Evolutionary conservation across 129 eudicot genomes (phyloP), one percentile per base, ranked within the genome.

Genomic region (Pulicaria dysenterica): DNA sequence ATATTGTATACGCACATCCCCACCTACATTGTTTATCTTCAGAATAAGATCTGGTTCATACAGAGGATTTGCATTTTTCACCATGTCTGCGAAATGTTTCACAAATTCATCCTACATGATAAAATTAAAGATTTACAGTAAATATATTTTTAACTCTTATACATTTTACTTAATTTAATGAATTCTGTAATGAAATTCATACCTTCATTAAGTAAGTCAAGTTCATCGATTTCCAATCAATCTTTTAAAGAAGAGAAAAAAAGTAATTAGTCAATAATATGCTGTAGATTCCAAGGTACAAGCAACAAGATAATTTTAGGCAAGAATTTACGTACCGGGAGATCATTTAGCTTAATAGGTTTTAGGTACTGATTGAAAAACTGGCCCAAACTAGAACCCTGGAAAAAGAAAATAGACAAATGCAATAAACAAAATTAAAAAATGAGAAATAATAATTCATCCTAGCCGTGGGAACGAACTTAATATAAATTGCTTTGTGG

Each of bases 381-480:
- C 79, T 88, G 98, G 16, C 98, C 98, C 84, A 94, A 74, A 79
- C 98, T 94, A 48, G 98, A 94, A 82, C 98, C 98, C 98, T 94
- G 81, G 60, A 65, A 56, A 73, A 43, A 46, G 63, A 34, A 48
- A 56, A n/a, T 31, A 66, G 58, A 58, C 5, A 39, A 40, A 19
- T 42, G 7, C 42, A 34, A 40, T 34, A 69, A 51, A 65, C 19
- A 10, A 58, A 37, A 58, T 34, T 3, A 58, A 19, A 6, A 24
- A 34, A 14, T 24, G 34, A 56, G 38, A 34, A 68, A 37, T 34
- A 6, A 61, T 46, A 61, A 37, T 61, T 7, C 47, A 37, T 39
- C 48, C 43, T 61, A 61, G 67, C 5, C 31, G 11, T 8, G 31
- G 48, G 48, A 19, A 40, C 6, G 10, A 5, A 39, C 8, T 62